A percentile compares a stretch with the other conserved stretches of the same genome.
phyloP scores from a whole-genome alignment of 768 basidiomycete species.

The Butyriboletus loyo region DNA sequence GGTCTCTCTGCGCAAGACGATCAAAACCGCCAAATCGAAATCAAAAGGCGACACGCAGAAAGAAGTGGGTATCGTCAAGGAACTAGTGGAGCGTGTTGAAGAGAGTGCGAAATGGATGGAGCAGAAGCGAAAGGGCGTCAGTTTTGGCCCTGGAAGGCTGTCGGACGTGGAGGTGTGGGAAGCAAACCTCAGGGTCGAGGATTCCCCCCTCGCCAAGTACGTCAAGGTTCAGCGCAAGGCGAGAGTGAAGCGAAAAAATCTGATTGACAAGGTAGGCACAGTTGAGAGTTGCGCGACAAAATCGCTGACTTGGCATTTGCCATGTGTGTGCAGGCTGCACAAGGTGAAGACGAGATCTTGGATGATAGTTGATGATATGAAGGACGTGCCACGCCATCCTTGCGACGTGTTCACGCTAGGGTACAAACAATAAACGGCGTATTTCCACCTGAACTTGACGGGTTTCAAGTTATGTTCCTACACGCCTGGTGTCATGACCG shows the following conservation, averaged over 20 bases:
- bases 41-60: constrained; percentile 41
- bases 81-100: constrained; percentile 82
- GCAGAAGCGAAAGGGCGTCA: constrained; percentile 60
- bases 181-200: constrained; percentile 52
- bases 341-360: constrained; percentile 68
- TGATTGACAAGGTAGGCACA: constrained; percentile 67
- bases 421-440: not conserved
- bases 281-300: not conserved
- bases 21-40: constrained; percentile 59
- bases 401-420: not conserved
- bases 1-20: constrained; percentile 63
- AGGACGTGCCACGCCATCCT: not conserved
- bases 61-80: constrained; percentile 63
- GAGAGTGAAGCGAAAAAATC: constrained; percentile 65
- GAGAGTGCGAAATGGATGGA: constrained; percentile 81
- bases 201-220: constrained; percentile 79
- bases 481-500: not conserved
- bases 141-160: constrained; percentile 72
- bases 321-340: constrained; percentile 51
- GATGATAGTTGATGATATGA: constrained; percentile 36
- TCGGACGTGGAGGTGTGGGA: constrained; percentile 75
- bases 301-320: constrained; percentile 16
- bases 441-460: not conserved
- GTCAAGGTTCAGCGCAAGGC: constrained; percentile 78
- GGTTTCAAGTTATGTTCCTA: constrained; percentile 4